Evolutionary conservation across 805 yeast species (phyloP), one percentile per base, ranked within the genome.

Genomic region (fission yeast (Schizosaccharomyces pombe)): DNA sequence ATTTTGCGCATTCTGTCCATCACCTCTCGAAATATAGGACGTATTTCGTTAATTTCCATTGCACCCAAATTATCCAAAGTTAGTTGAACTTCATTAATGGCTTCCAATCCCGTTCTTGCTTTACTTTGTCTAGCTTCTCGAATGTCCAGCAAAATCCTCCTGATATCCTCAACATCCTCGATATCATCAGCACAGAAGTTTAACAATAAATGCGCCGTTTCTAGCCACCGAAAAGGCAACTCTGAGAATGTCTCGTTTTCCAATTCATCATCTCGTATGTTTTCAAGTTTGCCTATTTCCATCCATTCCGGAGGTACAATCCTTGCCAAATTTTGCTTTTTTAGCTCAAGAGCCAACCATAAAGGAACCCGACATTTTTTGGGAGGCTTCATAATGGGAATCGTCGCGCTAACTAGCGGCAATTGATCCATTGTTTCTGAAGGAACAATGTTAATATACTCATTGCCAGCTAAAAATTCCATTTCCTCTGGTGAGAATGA

Each of bases 161-260:
- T 69, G 28, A 89, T 66, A 56, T 75, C 79, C 61, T 82, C 83
- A 0, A 82, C 73, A 0, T 82, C 89, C 12, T 71, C 68, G 55
- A 86, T 69, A 64, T 91, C 97, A 60, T 87, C 94, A 0, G 80
- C 60, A 1, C 95, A 94, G 47, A 71, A 71, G 2, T 64, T 64
- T 51, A 40, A 14, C 19, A 47, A 29, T 33, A 43, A 4, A 19
- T 49, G 31, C 26, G 26, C 47, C n/a, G 82, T 63, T 53, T 89
- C 94, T 24, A 86, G 69, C 98, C 98, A 91, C 63, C 80, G 77
- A 78, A 81, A 80, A 0, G 97, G 97, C 53, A 89, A 66, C 5
- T 71, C 67, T 55, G 85, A 75, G 62, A 89, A 89, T 57, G 75
- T 68, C 33, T 73, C 72, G 1, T 77, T 72, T 4, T 70, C 69